Percentiles rank a stretch among this genome's conserved stretches.
Evolutionary conservation across 768 basidiomycete genomes (phyloP).

Genomic region (Serendipita sp.): DNA sequence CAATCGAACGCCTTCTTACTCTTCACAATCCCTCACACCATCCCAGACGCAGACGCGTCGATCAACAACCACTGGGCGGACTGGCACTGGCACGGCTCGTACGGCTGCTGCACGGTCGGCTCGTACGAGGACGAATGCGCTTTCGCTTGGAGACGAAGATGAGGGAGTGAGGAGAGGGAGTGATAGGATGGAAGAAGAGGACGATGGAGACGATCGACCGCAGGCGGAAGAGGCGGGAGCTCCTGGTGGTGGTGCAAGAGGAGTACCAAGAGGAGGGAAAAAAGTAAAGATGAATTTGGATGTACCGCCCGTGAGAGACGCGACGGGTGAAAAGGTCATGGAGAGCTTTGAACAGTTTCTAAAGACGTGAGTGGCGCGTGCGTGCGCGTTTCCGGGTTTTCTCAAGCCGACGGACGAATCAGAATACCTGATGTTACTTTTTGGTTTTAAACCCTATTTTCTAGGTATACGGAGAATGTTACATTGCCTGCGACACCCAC

Average conservation of each 20-base stretch:
- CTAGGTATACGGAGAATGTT: slow-evolving; percentile 72
- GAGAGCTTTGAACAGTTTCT: slow-evolving; percentile 86
- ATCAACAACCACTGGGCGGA: background rate
- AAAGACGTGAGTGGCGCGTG: slow-evolving; percentile 48
- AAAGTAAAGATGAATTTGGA: slow-evolving; percentile 35
- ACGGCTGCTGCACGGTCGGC: background rate
- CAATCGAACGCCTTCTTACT: background rate
- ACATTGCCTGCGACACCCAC: slow-evolving; percentile 65
- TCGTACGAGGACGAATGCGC: background rate
- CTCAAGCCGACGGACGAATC: background rate
- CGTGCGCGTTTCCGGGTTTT: background rate
- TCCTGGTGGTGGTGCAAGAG: background rate
- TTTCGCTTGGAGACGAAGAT: background rate
- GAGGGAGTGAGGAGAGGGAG: background rate
- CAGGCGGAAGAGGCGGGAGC: background rate
- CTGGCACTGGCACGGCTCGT: too few species aligned
- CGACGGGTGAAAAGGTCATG: slow-evolving; percentile 88
- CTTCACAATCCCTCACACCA: background rate
- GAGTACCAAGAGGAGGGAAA: background rate
- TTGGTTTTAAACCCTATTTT: too few species aligned
- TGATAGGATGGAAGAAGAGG: background rate
- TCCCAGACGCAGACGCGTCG: background rate
- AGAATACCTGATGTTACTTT: too few species aligned
- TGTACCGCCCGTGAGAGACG: slow-evolving; percentile 78
- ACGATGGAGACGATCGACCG: slow-evolving; percentile 4